Conservation (phyloP, 257 asterid genomes). For the Parsonsia alboflavescens region DNA sequence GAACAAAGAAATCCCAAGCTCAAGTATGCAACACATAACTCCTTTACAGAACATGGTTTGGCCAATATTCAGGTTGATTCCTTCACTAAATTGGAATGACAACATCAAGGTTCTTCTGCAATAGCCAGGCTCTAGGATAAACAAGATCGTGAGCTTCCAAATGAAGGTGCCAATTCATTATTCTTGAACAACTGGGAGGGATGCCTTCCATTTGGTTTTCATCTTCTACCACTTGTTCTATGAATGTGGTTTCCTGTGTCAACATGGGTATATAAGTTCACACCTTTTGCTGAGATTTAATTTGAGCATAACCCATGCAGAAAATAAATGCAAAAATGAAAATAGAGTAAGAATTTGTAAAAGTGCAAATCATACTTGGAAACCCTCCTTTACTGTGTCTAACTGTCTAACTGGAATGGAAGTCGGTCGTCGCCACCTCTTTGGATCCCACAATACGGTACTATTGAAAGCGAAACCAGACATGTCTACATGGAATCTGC, state of each 20-base stretch:
- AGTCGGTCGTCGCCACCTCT: slow-evolving; percentile 72
- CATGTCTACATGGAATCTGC: slow-evolving; percentile 96
- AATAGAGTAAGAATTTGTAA: slow-evolving; percentile 3
- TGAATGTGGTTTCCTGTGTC: slow-evolving; percentile 81
- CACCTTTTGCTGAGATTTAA: not conserved
- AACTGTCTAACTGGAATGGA: slow-evolving; percentile 69
- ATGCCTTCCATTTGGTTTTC: slow-evolving; percentile 95
- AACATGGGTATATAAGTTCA: not conserved
- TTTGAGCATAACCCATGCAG: not conserved
- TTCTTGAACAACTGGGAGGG: slow-evolving; percentile 35
- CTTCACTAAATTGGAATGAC: slow-evolving; percentile 42
- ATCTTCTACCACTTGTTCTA: slow-evolving; percentile 88
- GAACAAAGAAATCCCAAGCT: not conserved
- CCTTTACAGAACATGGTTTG: not conserved
- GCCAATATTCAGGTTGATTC: slow-evolving; percentile 1
- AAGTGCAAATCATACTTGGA: slow-evolving; percentile 53
- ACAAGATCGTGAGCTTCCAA: slow-evolving; percentile 48
- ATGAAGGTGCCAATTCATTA: slow-evolving; percentile 49
- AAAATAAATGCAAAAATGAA: slow-evolving; percentile 9
- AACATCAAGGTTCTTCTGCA: slow-evolving; percentile 63
- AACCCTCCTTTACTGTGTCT: slow-evolving; percentile 87
- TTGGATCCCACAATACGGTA: slow-evolving; percentile 88
- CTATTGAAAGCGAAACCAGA: slow-evolving; percentile 98
- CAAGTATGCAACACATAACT: slow-evolving; percentile 15
- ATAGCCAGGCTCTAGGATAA: slow-evolving; percentile 71